Percentiles rank a stretch among this genome's conserved stretches.
Conservation (phyloP, 768 basidiomycete species). For the Lactifluus pinguis region DNA sequence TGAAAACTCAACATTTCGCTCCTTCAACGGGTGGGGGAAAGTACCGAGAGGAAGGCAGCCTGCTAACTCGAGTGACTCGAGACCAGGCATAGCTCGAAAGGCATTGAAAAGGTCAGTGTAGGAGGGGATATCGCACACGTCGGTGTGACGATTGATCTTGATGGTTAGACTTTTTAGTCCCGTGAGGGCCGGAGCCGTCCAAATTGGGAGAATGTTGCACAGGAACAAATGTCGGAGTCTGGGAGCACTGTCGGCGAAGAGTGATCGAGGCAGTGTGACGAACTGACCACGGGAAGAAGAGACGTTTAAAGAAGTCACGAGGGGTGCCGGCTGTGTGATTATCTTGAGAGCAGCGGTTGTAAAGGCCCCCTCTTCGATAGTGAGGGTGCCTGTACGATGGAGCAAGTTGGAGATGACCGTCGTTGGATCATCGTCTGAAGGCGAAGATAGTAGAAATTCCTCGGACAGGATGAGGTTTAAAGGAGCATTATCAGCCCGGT, state of each 20-base stretch:
- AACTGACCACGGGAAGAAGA: neutral
- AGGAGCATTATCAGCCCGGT: conserved; percentile 4
- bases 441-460: neutral
- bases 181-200: neutral
- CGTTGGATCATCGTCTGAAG: neutral
- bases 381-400: conserved; percentile 4
- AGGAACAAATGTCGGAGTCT: neutral
- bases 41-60: conserved; percentile 4
- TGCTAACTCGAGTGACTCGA: neutral
- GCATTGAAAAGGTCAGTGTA: conserved; percentile 7
- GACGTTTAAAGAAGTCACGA: neutral
- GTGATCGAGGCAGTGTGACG: neutral
- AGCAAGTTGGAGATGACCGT: conserved; percentile 3
- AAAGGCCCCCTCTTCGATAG: neutral
- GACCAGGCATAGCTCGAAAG: neutral
- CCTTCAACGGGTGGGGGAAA: neutral
- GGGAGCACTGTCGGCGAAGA: neutral
- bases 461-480: neutral
- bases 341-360: neutral
- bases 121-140: neutral
- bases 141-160: neutral
- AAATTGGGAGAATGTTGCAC: neutral
- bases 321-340: neutral
- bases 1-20: neutral
- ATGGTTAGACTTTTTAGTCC: neutral